A percentile compares a stretch with the other conserved stretches of the same genome.
These are phyloP conservation scores for Cutaneotrichosporon dermatis DNA, from an alignment of 1,284 basidiomycete genomes.

Conservation along the genomic window DNA sequence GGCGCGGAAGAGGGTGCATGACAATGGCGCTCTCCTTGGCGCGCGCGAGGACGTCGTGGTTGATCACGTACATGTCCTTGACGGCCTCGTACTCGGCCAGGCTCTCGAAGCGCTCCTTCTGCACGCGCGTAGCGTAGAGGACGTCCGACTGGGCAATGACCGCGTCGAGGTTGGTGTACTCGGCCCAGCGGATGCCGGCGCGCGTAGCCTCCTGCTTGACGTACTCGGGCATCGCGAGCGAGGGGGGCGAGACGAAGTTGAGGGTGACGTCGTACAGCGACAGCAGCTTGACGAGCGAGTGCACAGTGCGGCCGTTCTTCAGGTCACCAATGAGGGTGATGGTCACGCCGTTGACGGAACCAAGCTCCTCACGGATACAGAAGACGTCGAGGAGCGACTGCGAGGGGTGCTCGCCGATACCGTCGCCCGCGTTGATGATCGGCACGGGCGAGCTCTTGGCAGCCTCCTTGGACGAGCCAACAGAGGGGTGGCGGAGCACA, in stretches of 20 bases:
- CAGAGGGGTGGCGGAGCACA: constrained; percentile 88
- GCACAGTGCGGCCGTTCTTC: constrained; percentile 97
- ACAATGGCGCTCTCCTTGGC: constrained; percentile 97
- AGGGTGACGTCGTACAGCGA: constrained; percentile 86
- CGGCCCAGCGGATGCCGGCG: constrained; percentile 71
- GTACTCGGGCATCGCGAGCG: constrained; percentile 84
- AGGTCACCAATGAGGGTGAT: constrained; percentile 93
- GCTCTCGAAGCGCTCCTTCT: constrained; percentile 87
- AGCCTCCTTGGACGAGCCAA: constrained; percentile 83
- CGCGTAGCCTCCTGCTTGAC: constrained; percentile 82
- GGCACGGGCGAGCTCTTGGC: constrained; percentile 95
- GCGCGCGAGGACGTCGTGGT: constrained; percentile 84
- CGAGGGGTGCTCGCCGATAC: constrained; percentile 95
- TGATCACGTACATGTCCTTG: constrained; percentile 88
- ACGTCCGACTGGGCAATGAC: constrained; percentile 93
- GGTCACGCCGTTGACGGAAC: constrained; percentile 93
- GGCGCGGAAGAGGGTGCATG: constrained; percentile 93
- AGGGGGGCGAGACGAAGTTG: constrained; percentile 90
- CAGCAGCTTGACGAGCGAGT: constrained; percentile 88
- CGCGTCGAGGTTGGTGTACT: constrained; percentile 81
- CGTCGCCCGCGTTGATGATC: constrained; percentile 94
- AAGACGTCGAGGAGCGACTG: constrained; percentile 93
- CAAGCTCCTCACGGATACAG: constrained; percentile 96
- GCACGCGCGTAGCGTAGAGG: constrained; percentile 91
- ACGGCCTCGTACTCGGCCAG: constrained; percentile 82